phyloP scores from a whole-genome alignment of 1,139 yeast species.

The Yamadazyma diospyri region DNA sequence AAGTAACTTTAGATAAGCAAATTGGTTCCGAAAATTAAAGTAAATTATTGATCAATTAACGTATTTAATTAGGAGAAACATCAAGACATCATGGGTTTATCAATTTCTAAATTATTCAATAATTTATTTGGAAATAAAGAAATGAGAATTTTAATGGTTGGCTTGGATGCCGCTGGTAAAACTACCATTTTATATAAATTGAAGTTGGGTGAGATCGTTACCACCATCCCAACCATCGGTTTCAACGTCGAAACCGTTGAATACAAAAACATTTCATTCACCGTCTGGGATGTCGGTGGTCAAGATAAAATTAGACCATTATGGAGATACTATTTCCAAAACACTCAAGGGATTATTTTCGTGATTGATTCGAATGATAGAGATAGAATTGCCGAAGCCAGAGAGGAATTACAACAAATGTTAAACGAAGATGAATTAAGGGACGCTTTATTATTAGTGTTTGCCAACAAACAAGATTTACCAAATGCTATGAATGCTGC shows the following conservation, averaged over 20 bases:
- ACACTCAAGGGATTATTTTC: conserved; percentile 41
- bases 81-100: conserved; percentile 27
- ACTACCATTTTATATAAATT: conserved; percentile 42
- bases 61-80: no score
- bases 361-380: conserved; percentile 43
- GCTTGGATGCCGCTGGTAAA: conserved; percentile 44
- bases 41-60: no score
- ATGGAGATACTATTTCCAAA: conserved; percentile 44
- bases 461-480: conserved; percentile 43
- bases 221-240: conserved; percentile 42
- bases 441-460: conserved; percentile 40
- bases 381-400: conserved; percentile 43
- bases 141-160: conserved; percentile 44
- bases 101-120: conserved; percentile 34
- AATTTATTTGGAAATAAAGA: conserved; percentile 40
- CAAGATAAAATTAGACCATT: conserved; percentile 43
- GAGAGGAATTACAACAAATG: conserved; percentile 44
- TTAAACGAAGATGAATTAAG: conserved; percentile 42
- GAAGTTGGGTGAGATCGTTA: conserved; percentile 41
- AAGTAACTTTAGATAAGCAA: neutral
- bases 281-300: conserved; percentile 47
- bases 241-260: conserved; percentile 43
- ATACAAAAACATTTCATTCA: conserved; percentile 39
- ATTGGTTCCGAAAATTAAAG: no score
- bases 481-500: conserved; percentile 46